Evolutionary conservation across 345 rosid genomes (phyloP).

Genomic region (Syzygium aqueum): DNA sequence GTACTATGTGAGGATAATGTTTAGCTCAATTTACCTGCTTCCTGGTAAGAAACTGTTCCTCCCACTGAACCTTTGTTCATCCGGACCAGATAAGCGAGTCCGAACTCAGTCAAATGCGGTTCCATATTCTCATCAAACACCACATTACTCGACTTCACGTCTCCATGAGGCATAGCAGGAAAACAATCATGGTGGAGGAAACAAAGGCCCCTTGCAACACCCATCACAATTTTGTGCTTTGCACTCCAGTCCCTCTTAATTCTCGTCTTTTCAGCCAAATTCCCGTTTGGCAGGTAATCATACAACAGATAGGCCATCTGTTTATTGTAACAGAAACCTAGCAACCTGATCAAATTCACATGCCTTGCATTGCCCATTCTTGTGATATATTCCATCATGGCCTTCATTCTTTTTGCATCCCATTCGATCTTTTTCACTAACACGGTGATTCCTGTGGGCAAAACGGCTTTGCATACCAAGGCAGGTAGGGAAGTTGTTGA

Average conservation of each 20-base stretch:
- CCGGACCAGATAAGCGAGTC: constrained; percentile 39
- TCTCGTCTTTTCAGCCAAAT: constrained; percentile 50
- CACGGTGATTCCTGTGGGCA: constrained; percentile 90
- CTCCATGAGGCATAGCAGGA: constrained; percentile 88
- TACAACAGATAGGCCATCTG: constrained; percentile 52
- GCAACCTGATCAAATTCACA: constrained; percentile 62
- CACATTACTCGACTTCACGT: constrained; percentile 54
- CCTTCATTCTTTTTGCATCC: constrained; percentile 31
- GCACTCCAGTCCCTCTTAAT: constrained; percentile 53
- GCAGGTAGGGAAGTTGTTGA: constrained; percentile 20
- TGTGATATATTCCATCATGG: constrained; percentile 27
- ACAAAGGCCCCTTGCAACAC: constrained; percentile 71
- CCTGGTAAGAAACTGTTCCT: constrained; percentile 14
- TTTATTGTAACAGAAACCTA: constrained; percentile 82
- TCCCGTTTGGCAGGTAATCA: constrained; percentile 75
- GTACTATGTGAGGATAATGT: not conserved
- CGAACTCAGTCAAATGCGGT: constrained; percentile 65
- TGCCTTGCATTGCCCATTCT: constrained; percentile 75
- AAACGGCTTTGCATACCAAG: constrained; percentile 53
- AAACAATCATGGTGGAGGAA: constrained; percentile 89
- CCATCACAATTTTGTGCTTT: constrained; percentile 52
- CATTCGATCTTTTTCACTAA: constrained; percentile 54
- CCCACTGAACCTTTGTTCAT: constrained; percentile 30
- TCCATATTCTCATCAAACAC: constrained; percentile 67
- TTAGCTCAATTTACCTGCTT: constrained; percentile 21